phyloP scores from a whole-genome alignment of 1,284 basidiomycete genomes.

The Albatrellus sp. region DNA sequence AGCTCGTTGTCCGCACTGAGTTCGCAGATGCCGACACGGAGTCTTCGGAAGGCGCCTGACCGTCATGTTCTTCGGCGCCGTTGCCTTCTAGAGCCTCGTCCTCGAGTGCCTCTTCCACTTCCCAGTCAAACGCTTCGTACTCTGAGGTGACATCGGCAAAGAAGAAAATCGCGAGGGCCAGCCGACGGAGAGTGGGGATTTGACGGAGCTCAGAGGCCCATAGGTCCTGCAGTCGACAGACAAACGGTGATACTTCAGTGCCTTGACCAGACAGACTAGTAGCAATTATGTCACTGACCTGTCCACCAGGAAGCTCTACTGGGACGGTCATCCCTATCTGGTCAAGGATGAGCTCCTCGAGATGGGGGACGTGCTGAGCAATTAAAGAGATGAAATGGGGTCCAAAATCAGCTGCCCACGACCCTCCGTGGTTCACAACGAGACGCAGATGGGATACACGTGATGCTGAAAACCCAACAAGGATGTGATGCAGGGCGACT shows the following conservation, averaged over 20 bases:
- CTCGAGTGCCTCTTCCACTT: conserved; percentile 5
- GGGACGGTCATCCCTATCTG: conserved; percentile 7
- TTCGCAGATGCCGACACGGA: not conserved
- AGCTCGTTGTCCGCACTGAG: not conserved
- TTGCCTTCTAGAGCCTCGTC: not conserved
- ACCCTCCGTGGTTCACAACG: conserved; percentile 9
- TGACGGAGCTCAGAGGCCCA: conserved; percentile 10
- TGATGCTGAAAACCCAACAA: conserved; percentile 7
- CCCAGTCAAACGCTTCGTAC: not conserved
- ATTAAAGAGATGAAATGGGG: conserved; percentile 7
- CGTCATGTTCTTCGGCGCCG: not conserved
- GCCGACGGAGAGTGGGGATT: conserved; percentile 7
- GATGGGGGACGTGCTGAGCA: conserved; percentile 15
- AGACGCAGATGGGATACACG: conserved; percentile 9
- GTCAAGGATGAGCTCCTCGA: conserved; percentile 11
- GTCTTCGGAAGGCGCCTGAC: not conserved
- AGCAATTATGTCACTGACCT: conserved; percentile 6
- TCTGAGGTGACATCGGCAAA: conserved; percentile 6
- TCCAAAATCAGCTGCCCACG: conserved; percentile 8
- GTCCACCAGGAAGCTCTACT: conserved; percentile 6
- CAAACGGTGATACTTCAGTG: not conserved
- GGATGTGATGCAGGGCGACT: conserved; percentile 3
- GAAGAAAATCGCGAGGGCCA: conserved; percentile 10
- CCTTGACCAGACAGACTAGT: not conserved
- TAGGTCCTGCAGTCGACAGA: conserved; percentile 1